Percentiles rank a stretch among this genome's conserved stretches.
phyloP scores from a whole-genome alignment of 208 protist species.

The Leishmania aethiopica region DNA sequence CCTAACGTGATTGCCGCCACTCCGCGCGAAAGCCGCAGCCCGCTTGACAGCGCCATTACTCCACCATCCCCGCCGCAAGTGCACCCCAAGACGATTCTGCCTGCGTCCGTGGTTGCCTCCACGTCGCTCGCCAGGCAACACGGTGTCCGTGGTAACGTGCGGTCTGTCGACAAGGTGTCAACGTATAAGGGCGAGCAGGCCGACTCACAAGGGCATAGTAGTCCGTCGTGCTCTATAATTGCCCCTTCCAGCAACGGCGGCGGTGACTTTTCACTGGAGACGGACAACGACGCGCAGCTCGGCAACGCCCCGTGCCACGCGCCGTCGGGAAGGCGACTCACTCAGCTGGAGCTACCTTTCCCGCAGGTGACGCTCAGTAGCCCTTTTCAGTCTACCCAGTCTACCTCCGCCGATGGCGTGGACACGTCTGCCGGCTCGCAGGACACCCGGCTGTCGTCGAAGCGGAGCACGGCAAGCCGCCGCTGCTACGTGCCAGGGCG shows the following conservation, averaged over 20 bases:
- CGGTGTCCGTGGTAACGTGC: neutral
- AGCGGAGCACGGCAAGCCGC: neutral
- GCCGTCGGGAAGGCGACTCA: neutral
- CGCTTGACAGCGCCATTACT: neutral
- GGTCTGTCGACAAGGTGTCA: neutral
- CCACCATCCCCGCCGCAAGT: neutral
- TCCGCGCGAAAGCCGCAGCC: neutral
- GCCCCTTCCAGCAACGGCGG: neutral
- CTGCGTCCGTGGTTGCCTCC: neutral
- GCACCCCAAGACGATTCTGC: neutral
- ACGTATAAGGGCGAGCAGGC: neutral
- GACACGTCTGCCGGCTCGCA: neutral
- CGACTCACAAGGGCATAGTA: no score
- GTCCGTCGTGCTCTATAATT: neutral
- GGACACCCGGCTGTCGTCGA: neutral
- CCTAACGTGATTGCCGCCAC: neutral
- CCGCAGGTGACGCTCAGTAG: neutral
- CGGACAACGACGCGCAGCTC: neutral
- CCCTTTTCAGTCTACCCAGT: neutral
- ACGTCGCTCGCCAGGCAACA: neutral
- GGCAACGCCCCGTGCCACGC: neutral
- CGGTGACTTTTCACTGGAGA: neutral
- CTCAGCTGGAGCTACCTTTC: neutral
- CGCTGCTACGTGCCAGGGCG: conserved; percentile 1
- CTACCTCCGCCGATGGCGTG: neutral